A percentile compares a stretch with the other conserved stretches of the same genome.
Conservation (phyloP, 257 asterid species). For the Buddleja alternifolia region DNA sequence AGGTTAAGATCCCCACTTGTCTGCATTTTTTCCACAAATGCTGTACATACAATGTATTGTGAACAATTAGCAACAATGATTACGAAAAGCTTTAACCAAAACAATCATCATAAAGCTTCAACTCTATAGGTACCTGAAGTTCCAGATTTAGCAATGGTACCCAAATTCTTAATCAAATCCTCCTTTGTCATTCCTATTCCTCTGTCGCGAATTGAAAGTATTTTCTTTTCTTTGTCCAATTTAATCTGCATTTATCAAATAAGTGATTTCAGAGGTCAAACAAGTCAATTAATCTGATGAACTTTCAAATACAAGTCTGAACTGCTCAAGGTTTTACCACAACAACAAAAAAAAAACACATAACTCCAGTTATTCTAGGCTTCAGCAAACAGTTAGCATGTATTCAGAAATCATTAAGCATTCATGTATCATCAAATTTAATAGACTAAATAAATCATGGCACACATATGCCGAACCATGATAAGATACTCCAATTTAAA, state of each 20-base stretch:
- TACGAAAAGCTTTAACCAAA: not conserved
- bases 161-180: slow-evolving; percentile 92
- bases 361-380: not conserved
- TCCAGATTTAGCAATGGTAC: slow-evolving; percentile 98
- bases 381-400: not conserved
- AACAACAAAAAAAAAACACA: not conserved
- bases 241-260: slow-evolving; percentile 61
- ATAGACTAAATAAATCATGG: not conserved
- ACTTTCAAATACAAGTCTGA: not conserved
- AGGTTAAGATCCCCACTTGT: slow-evolving; percentile 92
- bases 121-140: slow-evolving; percentile 69
- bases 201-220: slow-evolving; percentile 85
- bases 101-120: slow-evolving; percentile 5
- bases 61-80: slow-evolving; percentile 1
- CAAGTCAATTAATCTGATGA: not conserved
- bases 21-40: slow-evolving; percentile 98
- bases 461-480: not conserved
- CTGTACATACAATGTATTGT: slow-evolving; percentile 41
- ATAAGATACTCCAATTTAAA: not conserved
- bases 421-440: not conserved
- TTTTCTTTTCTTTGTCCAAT: slow-evolving; percentile 88
- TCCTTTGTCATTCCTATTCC: slow-evolving; percentile 99
- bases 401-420: not conserved
- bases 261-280: not conserved
- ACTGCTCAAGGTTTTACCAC: not conserved